Evolutionary conservation across 345 rosid genomes (phyloP).

Genomic region (Gossypium australe): DNA sequence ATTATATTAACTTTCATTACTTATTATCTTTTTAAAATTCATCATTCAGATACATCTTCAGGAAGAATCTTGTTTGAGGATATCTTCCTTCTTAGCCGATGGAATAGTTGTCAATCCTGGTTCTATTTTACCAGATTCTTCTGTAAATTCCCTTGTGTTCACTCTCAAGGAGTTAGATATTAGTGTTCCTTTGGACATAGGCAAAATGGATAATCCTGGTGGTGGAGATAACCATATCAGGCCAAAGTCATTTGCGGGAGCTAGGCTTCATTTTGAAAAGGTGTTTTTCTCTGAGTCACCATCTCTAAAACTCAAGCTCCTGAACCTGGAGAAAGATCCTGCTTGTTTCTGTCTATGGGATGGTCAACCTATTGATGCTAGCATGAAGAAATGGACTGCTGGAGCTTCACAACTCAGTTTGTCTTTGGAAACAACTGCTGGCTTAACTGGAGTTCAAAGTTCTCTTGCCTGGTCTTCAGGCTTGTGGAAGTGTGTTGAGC

Average conservation of each 20-base stretch:
- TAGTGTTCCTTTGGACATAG: slow-evolving; percentile 64
- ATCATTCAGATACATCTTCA: slow-evolving; percentile 78
- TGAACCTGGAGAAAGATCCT: slow-evolving; percentile 93
- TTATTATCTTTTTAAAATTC: slow-evolving; percentile 10
- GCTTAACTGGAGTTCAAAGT: slow-evolving; percentile 28
- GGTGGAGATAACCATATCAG: slow-evolving; percentile 24
- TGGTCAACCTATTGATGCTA: slow-evolving; percentile 89
- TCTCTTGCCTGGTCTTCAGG: slow-evolving; percentile 36
- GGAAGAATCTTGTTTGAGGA: slow-evolving; percentile 96
- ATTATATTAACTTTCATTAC: slow-evolving; percentile 3
- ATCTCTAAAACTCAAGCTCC: slow-evolving; percentile 54
- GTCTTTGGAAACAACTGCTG: slow-evolving; percentile 65
- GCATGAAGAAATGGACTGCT: slow-evolving; percentile 86
- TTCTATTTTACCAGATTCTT: slow-evolving; percentile 66
- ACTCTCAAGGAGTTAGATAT: slow-evolving; percentile 69
- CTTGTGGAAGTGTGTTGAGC: slow-evolving; percentile 81
- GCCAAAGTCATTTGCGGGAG: slow-evolving; percentile 66
- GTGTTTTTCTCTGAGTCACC: slow-evolving; percentile 85
- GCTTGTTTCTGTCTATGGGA: slow-evolving; percentile 92
- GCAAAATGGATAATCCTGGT: slow-evolving; percentile 33
- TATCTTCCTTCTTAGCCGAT: slow-evolving; percentile 90
- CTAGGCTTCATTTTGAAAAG: slow-evolving; percentile 80
- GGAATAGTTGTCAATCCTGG: slow-evolving; percentile 86
- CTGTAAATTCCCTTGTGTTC: slow-evolving; percentile 64
- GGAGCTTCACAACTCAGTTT: slow-evolving; percentile 64